phyloP scores from a whole-genome alignment of 2,329 filamentous ascomycete species.

The Chaetomium strumarium region DNA sequence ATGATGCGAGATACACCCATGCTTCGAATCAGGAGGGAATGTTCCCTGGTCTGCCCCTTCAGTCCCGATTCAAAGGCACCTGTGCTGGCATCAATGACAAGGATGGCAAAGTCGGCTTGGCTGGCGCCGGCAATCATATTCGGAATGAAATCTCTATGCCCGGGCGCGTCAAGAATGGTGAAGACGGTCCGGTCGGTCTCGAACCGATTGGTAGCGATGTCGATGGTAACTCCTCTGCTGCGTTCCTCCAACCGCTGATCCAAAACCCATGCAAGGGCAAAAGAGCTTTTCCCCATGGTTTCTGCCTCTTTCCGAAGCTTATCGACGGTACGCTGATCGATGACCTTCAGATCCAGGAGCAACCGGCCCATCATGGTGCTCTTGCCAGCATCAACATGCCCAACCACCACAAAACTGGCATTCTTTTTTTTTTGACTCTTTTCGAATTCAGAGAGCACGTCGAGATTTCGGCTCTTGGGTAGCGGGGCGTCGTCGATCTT shows the following conservation, averaged over 20 bases:
- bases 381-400: conserved; percentile 96
- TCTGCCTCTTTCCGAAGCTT: conserved; percentile 85
- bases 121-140: conserved; percentile 98
- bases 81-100: conserved; percentile 86
- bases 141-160: conserved; percentile 91
- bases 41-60: conserved; percentile 90
- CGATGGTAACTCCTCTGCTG: conserved; percentile 86
- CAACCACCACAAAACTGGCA: conserved; percentile 88
- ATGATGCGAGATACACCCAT: conserved; percentile 85
- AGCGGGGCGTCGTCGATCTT: conserved; percentile 47
- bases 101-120: conserved; percentile 89
- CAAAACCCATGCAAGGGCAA: conserved; percentile 94
- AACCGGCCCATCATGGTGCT: conserved; percentile 97
- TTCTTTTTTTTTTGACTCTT: conserved; percentile 70
- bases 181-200: conserved; percentile 82
- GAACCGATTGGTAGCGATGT: conserved; percentile 92
- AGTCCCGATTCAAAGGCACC: conserved; percentile 92
- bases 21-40: conserved; percentile 81
- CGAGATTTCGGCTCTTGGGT: conserved; percentile 69
- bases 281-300: conserved; percentile 88
- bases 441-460: conserved; percentile 76
- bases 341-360: conserved; percentile 78
- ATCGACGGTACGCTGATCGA: conserved; percentile 83
- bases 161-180: conserved; percentile 91
- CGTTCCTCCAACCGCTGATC: conserved; percentile 89